These are phyloP conservation scores for Phaeolepiota aurea DNA, from an alignment of 768 basidiomycete species.

Conservation along the genomic window DNA sequence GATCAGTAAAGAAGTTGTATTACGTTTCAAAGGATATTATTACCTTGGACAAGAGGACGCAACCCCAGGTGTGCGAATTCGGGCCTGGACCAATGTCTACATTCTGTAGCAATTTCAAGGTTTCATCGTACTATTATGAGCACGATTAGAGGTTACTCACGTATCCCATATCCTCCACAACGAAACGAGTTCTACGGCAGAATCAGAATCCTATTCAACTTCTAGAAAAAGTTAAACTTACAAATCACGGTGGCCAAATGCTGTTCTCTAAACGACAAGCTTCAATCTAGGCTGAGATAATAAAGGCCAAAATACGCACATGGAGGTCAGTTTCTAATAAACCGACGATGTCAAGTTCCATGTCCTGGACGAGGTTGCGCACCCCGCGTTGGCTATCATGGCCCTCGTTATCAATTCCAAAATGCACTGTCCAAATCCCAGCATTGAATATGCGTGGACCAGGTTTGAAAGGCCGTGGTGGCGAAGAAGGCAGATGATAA, in stretches of 20 bases:
- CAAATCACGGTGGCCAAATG: conserved; percentile 82
- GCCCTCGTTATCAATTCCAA: conserved; percentile 71
- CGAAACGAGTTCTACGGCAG: conserved; percentile 55
- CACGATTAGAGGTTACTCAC: conserved; percentile 35
- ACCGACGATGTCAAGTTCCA: conserved; percentile 82
- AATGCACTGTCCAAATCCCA: conserved; percentile 91
- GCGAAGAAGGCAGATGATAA: conserved; percentile 39
- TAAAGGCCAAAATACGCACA: conserved; percentile 33
- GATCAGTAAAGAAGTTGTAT: neutral
- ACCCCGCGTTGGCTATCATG: conserved; percentile 67
- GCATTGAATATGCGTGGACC: conserved; percentile 65
- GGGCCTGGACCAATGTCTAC: conserved; percentile 88
- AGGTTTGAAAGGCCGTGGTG: conserved; percentile 51
- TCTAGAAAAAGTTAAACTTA: conserved; percentile 18
- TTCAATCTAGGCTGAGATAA: neutral
- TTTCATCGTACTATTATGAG: neutral
- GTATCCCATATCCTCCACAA: conserved; percentile 73
- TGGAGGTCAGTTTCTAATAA: conserved; percentile 82
- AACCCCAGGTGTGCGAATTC: conserved; percentile 87
- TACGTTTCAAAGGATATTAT: conserved; percentile 1
- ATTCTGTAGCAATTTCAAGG: conserved; percentile 36
- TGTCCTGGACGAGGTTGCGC: conserved; percentile 56
- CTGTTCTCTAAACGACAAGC: conserved; percentile 19
- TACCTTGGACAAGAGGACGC: conserved; percentile 72
- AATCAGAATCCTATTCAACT: conserved; percentile 3